phyloP scores from a whole-genome alignment of 148 eudicot species.

The Tetragonia tetragonoides region DNA sequence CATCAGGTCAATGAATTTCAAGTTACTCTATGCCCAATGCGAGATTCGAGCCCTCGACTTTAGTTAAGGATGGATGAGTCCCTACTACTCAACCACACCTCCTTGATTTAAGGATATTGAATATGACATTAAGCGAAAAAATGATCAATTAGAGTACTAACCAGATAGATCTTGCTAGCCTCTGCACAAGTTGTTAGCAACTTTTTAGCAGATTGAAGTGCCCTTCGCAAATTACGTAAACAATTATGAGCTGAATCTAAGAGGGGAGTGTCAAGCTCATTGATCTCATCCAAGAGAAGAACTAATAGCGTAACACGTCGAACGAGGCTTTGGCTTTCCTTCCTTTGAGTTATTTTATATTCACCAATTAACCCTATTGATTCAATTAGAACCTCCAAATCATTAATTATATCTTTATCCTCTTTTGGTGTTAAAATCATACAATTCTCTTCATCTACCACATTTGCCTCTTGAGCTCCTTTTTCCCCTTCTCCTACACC shows the following conservation, averaged over 20 bases:
- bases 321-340: slow-evolving; percentile 49
- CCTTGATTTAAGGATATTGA: too few relatives aligned
- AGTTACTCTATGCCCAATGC: too few relatives aligned
- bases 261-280: slow-evolving; percentile 36
- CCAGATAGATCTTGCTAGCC: slow-evolving; percentile 88
- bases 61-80: too few relatives aligned
- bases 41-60: too few relatives aligned
- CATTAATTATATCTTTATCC: slow-evolving; percentile 34
- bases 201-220: slow-evolving; percentile 48
- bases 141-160: slow-evolving; percentile 17
- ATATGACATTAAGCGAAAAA: too few relatives aligned
- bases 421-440: slow-evolving; percentile 29
- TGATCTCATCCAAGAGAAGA: slow-evolving; percentile 66
- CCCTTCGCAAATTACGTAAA: slow-evolving; percentile 44
- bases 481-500: slow-evolving; percentile 9
- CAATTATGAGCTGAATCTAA: slow-evolving; percentile 28
- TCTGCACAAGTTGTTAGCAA: slow-evolving; percentile 55
- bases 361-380: slow-evolving; percentile 47
- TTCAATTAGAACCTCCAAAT: slow-evolving; percentile 44
- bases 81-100: too few relatives aligned
- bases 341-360: slow-evolving; percentile 57
- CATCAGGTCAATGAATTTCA: too few relatives aligned
- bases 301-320: slow-evolving; percentile 52
- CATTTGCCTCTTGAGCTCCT: background rate
- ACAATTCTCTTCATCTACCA: slow-evolving; percentile 25